Evolutionary conservation across 345 rosid species (phyloP).

Genomic region (Salix brachista): DNA sequence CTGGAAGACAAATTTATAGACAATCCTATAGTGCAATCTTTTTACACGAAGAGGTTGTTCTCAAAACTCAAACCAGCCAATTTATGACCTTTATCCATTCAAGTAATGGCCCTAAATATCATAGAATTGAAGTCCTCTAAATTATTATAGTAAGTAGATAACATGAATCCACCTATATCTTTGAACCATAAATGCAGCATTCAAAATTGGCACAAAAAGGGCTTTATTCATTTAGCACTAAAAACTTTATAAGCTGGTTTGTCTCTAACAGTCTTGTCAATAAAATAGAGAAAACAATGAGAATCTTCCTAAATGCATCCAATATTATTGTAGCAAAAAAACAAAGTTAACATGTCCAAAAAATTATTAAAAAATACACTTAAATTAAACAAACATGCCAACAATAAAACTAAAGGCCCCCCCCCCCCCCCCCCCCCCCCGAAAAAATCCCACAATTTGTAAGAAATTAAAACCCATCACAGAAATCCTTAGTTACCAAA

Average conservation of each 20-base stretch:
- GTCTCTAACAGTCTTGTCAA: not conserved
- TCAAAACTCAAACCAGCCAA: not conserved
- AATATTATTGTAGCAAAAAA: not conserved
- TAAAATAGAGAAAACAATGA: not conserved
- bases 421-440: not conserved
- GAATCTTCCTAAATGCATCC: not conserved
- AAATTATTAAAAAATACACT: not conserved
- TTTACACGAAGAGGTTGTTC: not conserved
- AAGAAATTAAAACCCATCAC: not conserved
- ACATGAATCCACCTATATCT: not conserved
- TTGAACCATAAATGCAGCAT: not conserved
- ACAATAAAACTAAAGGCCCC: not conserved
- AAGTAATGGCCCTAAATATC: not conserved
- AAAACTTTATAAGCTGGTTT: not conserved
- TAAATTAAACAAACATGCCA: not conserved
- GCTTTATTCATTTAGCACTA: not conserved
- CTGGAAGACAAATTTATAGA: not conserved
- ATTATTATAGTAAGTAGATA: not conserved
- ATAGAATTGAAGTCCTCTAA: not conserved
- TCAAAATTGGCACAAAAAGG: not conserved
- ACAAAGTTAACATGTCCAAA: not conserved
- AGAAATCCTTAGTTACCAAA: not conserved
- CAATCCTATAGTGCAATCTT: not conserved
- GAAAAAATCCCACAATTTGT: not conserved
- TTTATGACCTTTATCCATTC: not conserved